These are phyloP conservation scores for Myxozyma sirexii DNA, from an alignment of 805 yeast genomes.

Conservation along the genomic window DNA sequence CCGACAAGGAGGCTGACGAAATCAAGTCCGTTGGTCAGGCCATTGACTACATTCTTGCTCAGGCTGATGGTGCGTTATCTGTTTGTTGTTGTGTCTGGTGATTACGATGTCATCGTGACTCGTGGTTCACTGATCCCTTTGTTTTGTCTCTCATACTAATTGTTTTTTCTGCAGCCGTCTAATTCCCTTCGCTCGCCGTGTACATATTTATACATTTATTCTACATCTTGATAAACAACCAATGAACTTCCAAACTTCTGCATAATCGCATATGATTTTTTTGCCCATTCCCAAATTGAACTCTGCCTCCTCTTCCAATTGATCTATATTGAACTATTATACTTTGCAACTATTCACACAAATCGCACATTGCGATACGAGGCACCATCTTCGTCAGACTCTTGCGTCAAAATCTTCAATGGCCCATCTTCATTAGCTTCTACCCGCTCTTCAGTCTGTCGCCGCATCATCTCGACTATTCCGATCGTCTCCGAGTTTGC, in stretches of 20 bases:
- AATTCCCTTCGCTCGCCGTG: slow-evolving; percentile 1
- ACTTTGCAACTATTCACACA: neutral
- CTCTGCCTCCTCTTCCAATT: neutral
- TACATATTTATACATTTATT: neutral
- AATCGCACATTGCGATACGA: slow-evolving; percentile 19
- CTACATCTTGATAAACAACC: neutral
- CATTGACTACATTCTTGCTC: slow-evolving; percentile 75
- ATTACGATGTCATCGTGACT: no score
- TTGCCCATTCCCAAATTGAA: neutral
- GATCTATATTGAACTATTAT: no score
- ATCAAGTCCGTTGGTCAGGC: slow-evolving; percentile 94
- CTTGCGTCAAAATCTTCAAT: slow-evolving; percentile 10
- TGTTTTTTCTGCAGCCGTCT: slow-evolving; percentile 12
- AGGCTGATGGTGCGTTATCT: slow-evolving; percentile 47
- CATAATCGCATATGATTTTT: neutral
- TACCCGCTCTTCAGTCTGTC: slow-evolving; percentile 5
- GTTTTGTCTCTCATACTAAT: neutral
- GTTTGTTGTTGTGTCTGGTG: neutral
- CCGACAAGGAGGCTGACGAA: slow-evolving; percentile 90
- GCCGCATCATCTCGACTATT: slow-evolving; percentile 36
- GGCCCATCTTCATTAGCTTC: slow-evolving; percentile 8
- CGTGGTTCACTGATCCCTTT: no score
- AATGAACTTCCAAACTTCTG: neutral
- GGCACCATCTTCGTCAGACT: slow-evolving; percentile 17
- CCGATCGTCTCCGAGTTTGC: slow-evolving; percentile 44